Base-by-base conservation (phyloP, 2,329 filamentous ascomycete species). In the Paecilomyces dactylethromorphus region DNA sequence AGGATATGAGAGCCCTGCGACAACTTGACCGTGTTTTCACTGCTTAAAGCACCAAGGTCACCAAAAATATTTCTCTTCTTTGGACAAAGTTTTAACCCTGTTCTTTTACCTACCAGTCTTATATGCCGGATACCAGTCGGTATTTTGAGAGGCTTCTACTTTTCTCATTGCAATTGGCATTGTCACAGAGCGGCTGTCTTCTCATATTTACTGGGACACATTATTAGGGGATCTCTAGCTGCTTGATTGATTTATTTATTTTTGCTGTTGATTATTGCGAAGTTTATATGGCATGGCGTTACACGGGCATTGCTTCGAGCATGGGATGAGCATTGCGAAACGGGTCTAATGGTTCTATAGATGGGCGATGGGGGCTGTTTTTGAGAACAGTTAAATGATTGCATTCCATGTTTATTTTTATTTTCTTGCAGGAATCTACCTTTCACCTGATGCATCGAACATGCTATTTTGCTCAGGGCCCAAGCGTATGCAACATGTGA, bases 1-100 rank as follows among this genome's bases (percentile, higher is more conserved):
- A 90, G 69, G 88, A 90, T 64, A 82, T 81, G 61, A 79, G 86
- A 63, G 87, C 86, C 1, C 71, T 90, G 53, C 81, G 85, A 62
- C 85, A 89, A 68, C 76, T 91, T 55, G 85, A 91, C 71, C 74
- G 78, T 22, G 80, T 79, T 1, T 82, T 82, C 56, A 75, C 68
- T 7, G 73, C 73, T 39, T 76, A 61, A 69, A 8, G 39, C 39
- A 7, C n/a, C 13, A 18, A n/a, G 15, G 39, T 45, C 39, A 18
- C 39, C 26, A 29, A 45, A 18, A 18, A 39, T 18, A 45, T n/a
- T 45, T 51, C 32, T 11, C 32, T 26, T 26, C 32, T 24, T 26
- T 39, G 39, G 39, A 45, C 39, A 45, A 45, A 45, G 18, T 45
- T 45, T 45, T 45, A 15, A 45, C 35, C 13, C 4, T 8, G 32